Evolutionary conservation across 306 rosid genomes (phyloP).

Genomic region (Vigna reflexopilosa): DNA sequence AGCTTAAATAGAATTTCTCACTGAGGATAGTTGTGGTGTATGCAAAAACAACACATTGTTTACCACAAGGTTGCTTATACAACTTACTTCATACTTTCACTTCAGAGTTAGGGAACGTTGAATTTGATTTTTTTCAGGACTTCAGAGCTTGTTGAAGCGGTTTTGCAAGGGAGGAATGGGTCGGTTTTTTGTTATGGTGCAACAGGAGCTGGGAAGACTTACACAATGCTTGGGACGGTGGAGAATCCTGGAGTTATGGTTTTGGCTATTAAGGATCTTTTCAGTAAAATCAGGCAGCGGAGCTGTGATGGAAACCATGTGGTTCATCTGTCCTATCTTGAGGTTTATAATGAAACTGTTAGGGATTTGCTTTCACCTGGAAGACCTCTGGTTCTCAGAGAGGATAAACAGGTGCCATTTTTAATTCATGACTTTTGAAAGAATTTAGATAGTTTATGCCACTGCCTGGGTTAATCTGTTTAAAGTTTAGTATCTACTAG

Average conservation of each 20-base stretch:
- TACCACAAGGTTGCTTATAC: background rate
- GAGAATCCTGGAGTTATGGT: constrained; percentile 99
- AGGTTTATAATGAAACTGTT: constrained; percentile 95
- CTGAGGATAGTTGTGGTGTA: background rate
- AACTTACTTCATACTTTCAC: too few species aligned
- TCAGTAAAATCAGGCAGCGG: constrained; percentile 81
- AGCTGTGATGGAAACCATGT: constrained; percentile 90
- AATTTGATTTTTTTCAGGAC: constrained; percentile 61
- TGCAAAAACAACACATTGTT: background rate
- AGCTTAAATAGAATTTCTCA: background rate
- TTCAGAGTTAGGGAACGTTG: background rate
- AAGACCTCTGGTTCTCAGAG: constrained; percentile 92
- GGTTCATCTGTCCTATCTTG: constrained; percentile 91
- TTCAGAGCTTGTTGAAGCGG: constrained; percentile 91
- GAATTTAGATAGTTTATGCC: background rate
- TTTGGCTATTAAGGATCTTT: constrained; percentile 94
- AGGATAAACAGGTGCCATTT: constrained; percentile 87
- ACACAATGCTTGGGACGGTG: constrained; percentile 92
- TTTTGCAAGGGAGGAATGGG: constrained; percentile 95
- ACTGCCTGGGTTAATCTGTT: constrained; percentile 1
- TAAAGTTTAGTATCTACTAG: constrained; percentile 9
- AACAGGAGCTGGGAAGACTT: constrained; percentile 97
- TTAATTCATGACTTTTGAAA: constrained; percentile 3
- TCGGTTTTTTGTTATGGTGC: constrained; percentile 98
- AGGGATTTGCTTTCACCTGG: constrained; percentile 94